A percentile compares a stretch with the other conserved stretches of the same genome.
Conservation (phyloP, 2,329 filamentous ascomycete genomes). For the Botryotinia convoluta region DNA sequence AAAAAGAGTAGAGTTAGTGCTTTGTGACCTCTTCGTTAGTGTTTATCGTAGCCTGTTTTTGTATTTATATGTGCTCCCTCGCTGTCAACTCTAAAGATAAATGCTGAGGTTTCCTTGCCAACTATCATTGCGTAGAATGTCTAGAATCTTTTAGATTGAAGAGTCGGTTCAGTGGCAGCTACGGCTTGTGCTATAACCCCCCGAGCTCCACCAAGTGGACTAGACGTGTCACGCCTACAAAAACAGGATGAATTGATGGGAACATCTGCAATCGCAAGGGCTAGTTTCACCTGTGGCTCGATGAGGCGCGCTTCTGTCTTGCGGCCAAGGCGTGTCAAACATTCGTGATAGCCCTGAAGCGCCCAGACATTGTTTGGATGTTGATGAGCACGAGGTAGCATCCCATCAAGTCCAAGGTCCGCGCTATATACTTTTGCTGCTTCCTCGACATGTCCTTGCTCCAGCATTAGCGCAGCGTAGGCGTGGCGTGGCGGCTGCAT, state of each 20-base stretch:
- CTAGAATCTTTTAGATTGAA: too few species aligned
- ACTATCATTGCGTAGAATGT: too few species aligned
- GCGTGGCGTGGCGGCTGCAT: slow-evolving; percentile 74
- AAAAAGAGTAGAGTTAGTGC: too few species aligned
- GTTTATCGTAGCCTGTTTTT: too few species aligned
- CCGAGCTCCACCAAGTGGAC: too few species aligned
- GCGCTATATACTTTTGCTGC: slow-evolving; percentile 57
- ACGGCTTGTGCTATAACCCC: too few species aligned
- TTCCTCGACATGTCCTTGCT: slow-evolving; percentile 59
- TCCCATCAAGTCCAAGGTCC: slow-evolving; percentile 59
- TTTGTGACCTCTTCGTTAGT: too few species aligned
- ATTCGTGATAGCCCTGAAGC: slow-evolving; percentile 71
- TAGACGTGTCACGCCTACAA: slow-evolving; percentile 41
- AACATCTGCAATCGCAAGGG: slow-evolving; percentile 58
- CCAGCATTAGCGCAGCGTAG: slow-evolving; percentile 65
- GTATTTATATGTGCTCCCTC: too few species aligned
- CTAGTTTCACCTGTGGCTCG: slow-evolving; percentile 49
- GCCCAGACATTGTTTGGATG: slow-evolving; percentile 77
- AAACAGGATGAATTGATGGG: slow-evolving; percentile 57
- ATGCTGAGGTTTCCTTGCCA: too few species aligned
- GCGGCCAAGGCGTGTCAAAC: slow-evolving; percentile 55
- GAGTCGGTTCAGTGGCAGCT: too few species aligned
- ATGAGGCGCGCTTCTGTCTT: slow-evolving; percentile 43
- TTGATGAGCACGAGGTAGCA: slow-evolving; percentile 59
- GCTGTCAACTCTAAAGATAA: too few species aligned